These are phyloP conservation scores for Conticribra guillardii DNA, from an alignment of 108 stramenopile genomes.

Conservation along the genomic window DNA sequence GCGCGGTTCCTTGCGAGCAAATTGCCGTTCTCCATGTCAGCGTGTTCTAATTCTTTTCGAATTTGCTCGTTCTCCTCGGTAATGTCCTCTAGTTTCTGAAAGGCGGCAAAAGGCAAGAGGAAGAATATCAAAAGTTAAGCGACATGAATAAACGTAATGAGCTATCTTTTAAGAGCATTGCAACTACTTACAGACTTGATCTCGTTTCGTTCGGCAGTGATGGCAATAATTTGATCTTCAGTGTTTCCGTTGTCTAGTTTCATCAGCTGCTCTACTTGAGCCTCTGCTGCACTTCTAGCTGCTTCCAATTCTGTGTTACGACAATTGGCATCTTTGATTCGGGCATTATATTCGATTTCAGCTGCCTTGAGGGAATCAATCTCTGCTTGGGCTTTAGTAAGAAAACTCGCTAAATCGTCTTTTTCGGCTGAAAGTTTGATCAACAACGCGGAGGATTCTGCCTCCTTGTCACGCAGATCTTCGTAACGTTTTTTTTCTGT, in stretches of 20 bases:
- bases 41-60: constrained; percentile 16
- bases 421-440: constrained; percentile 18
- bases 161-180: too few species aligned
- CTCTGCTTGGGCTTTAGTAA: constrained; percentile 24
- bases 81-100: constrained; percentile 28
- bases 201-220: constrained; percentile 46
- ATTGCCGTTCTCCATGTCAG: constrained; percentile 36
- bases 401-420: constrained; percentile 18
- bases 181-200: constrained; percentile 31
- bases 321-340: constrained; percentile 19
- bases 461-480: constrained; percentile 10
- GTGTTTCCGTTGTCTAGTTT: constrained; percentile 1
- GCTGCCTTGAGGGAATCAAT: constrained; percentile 12
- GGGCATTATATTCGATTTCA: constrained; percentile 7
- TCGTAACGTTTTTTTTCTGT: constrained; percentile 28
- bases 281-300: constrained; percentile 24
- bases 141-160: not conserved
- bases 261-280: constrained; percentile 22
- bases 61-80: constrained; percentile 28
- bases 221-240: constrained; percentile 39
- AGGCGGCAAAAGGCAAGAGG: too few species aligned
- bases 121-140: too few species aligned
- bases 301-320: constrained; percentile 42
- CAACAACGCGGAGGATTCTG: constrained; percentile 1
- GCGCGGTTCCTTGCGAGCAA: constrained; percentile 37